Conservation (phyloP, 2,329 filamentous ascomycete genomes). For the Colletotrichum lentis region DNA sequence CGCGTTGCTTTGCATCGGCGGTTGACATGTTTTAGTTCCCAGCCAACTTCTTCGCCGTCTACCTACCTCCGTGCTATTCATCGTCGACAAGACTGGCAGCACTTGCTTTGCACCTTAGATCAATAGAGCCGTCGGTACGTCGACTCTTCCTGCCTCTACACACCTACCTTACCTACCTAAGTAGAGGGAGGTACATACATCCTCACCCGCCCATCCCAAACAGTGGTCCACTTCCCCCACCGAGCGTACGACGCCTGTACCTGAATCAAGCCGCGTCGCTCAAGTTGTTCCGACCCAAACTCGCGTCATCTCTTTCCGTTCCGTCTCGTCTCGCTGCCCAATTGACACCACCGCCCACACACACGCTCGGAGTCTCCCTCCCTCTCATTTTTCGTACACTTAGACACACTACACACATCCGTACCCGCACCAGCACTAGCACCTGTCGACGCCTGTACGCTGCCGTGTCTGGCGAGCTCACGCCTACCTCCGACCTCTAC, state of each 20-base stretch:
- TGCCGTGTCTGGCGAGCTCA: neutral
- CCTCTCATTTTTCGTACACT: neutral
- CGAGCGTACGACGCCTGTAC: neutral
- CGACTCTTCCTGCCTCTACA: neutral
- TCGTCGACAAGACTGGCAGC: neutral
- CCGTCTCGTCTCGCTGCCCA: neutral
- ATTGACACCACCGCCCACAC: constrained; percentile 1
- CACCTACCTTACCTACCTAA: neutral
- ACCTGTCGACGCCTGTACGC: neutral
- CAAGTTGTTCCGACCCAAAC: constrained; percentile 3
- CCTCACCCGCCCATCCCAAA: neutral
- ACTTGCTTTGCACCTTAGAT: neutral
- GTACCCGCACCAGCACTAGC: neutral
- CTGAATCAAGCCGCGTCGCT: constrained; percentile 8
- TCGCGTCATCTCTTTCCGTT: constrained; percentile 6
- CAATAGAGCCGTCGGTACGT: no score
- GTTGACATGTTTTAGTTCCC: neutral
- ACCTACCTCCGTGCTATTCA: neutral
- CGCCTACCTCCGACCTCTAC: no score
- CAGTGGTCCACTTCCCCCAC: neutral
- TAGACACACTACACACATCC: neutral
- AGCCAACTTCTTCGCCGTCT: neutral
- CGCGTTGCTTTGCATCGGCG: neutral
- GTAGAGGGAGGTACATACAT: neutral
- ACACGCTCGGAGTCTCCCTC: neutral